Evolutionary conservation across 768 basidiomycete genomes (phyloP), one percentile per base, ranked within the genome.

Genomic region (Xerocomus brunneocitrinus): DNA sequence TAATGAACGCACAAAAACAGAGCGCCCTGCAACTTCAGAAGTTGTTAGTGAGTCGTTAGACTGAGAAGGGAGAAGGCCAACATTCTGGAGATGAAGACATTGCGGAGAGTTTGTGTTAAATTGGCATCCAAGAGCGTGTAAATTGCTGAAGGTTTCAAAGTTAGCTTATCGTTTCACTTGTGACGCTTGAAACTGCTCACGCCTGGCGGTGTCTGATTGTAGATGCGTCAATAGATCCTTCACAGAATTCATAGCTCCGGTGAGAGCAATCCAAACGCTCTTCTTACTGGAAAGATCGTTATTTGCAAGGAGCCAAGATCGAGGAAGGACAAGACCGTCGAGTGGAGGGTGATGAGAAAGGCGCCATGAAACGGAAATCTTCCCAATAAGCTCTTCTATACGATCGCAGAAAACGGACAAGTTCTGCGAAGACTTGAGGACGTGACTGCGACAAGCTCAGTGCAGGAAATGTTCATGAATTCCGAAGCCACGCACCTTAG

Each of bases 301-400:
- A 42, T 59, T 41, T 27, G 38, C 16, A 14, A 69, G 32, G 19
- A 83, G 59, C 82, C 83, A 86, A 48, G 74, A 77, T 2, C 74
- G 74, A 0, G 84, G 84, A 32, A 86, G 71, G 5, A 76, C 75
- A 27, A 81, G 57, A 14, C 72, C 69, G 59, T 84, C 77, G 0
- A 82, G 62, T 42, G 41, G 50, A 0, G 40, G 54, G 5, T 12
- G 22, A 22, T 12, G 55, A 36, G 28, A 59, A 57, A 51, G 66
- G 61, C 63, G 65, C 39, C 62, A 60, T 1, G 70, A 68, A 2
- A 84, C 49, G 5, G 79, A 66, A 5, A 74, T 58, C 13, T 70
- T 71, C 7, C 70, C 71, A 44, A 77, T 75, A 2, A 85, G 61
- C 9, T 66, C 64, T 39, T 87, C 85, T 16, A 82, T 54, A 41